Evolutionary conservation across 2,329 filamentous ascomycete species (phyloP), one percentile per base, ranked within the genome.

Genomic region (Fusarium coicis): DNA sequence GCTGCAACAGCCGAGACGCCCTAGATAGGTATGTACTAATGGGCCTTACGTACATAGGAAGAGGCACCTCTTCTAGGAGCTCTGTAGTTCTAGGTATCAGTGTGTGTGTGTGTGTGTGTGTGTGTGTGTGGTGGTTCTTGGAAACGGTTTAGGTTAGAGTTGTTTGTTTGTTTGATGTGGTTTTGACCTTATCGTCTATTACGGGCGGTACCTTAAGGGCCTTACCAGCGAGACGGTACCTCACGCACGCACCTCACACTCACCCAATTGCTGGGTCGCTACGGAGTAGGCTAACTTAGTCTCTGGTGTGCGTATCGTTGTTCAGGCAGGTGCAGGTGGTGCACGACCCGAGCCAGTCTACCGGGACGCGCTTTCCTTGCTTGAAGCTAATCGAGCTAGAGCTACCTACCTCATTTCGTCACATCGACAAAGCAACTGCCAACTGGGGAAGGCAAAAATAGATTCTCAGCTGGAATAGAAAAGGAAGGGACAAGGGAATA

Each of bases 321-420:
- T 53, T 54, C 57, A 53, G 40, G 62, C 47, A 71, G 62, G 30
- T 52, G 44, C 34, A 36, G 34, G 34, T 36, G 34, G 34, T 36
- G 34, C 58, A 63, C 55, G 56, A 68, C 46, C 63, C 57, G 55
- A 67, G 62, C 62, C 69, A 64, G 40, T 67, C 57, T 59, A 53
- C 57, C 52, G 69, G 67, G 69, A 59, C 69, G 40, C 57, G 49
- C 61, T 63, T 70, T 71, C 67, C 63, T 63, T 68, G 55, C 21
- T 68, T 68, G 30, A 34, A n/a, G n/a, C 39, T 34, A 44, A 43
- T 15, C 32, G 34, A 52, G 49, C 49, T 52, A 52, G 50, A 54
- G 34, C 40, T 36, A 30, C 26, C 26, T 26, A 26, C 32, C 42
- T 50, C 55, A 49, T 57, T 57, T 49, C 42, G 32, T 57, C 52